Percentiles rank a stretch among this genome's conserved stretches.
Evolutionary conservation across 2,329 filamentous ascomycete species (phyloP).

Genomic region (Exophiala lecanii-corni): DNA sequence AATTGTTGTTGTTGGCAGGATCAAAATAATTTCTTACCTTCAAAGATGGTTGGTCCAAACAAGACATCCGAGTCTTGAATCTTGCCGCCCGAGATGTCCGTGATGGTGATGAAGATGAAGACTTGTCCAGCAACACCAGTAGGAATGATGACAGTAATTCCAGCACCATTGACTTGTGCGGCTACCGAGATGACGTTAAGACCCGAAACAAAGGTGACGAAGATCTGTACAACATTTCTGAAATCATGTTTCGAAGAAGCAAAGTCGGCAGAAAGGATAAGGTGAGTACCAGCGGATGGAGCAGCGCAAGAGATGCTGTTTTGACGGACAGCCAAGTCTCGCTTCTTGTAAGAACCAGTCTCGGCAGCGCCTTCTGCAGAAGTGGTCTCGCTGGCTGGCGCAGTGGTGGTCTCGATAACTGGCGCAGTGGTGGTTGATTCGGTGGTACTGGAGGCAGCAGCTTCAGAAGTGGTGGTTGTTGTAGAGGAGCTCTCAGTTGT

Average conservation of each 20-base stretch:
- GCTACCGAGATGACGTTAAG: slow-evolving; percentile 19
- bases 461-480: slow-evolving; percentile 3
- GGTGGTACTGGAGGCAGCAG: neutral
- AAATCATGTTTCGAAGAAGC: slow-evolving; percentile 16
- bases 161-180: slow-evolving; percentile 8
- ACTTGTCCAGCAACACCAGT: slow-evolving; percentile 20
- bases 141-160: slow-evolving; percentile 17
- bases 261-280: slow-evolving; percentile 22
- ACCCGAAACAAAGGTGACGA: slow-evolving; percentile 25
- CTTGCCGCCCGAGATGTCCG: slow-evolving; percentile 18
- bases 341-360: neutral
- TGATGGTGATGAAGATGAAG: slow-evolving; percentile 24
- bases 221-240: slow-evolving; percentile 10
- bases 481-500: neutral
- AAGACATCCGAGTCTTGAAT: slow-evolving; percentile 21
- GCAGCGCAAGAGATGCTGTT: slow-evolving; percentile 8
- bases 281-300: slow-evolving; percentile 13
- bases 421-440: slow-evolving; percentile 2
- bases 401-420: too few relatives aligned
- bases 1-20: neutral
- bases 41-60: slow-evolving; percentile 26
- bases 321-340: neutral
- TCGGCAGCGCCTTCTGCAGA: neutral
- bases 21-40: slow-evolving; percentile 16
- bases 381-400: slow-evolving; percentile 1